Conservation (phyloP, 257 asterid genomes). For the Osmanthus fragrans region DNA sequence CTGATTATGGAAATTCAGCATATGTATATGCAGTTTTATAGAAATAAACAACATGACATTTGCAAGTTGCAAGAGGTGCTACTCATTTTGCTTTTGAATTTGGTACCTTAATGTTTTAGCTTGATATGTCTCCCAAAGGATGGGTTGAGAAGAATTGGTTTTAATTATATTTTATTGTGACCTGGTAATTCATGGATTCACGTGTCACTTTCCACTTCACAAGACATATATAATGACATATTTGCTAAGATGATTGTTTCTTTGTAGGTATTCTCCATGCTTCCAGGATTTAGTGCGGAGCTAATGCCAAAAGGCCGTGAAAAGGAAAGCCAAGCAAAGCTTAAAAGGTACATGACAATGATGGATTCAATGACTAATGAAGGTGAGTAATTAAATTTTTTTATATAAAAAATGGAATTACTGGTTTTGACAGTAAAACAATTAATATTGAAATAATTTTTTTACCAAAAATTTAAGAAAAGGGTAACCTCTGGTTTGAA, state of each 20-base stretch:
- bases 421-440: not conserved
- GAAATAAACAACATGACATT: not conserved
- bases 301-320: slow-evolving; percentile 94
- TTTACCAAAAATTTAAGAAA: too few relatives aligned
- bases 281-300: slow-evolving; percentile 92
- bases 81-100: not conserved
- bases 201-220: not conserved
- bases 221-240: slow-evolving; percentile 3
- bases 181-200: not conserved
- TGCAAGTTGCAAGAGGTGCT: slow-evolving; percentile 1
- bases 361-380: slow-evolving; percentile 90
- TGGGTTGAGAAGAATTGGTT: not conserved
- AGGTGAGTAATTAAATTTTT: slow-evolving; percentile 27
- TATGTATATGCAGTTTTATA: not conserved
- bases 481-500: too few relatives aligned
- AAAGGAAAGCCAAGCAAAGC: slow-evolving; percentile 86
- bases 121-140: not conserved
- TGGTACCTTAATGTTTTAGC: slow-evolving; percentile 8
- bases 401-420: not conserved
- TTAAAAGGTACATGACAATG: slow-evolving; percentile 91
- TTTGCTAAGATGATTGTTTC: slow-evolving; percentile 12
- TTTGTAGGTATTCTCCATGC: slow-evolving; percentile 86
- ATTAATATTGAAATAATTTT: too few relatives aligned
- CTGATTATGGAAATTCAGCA: not conserved
- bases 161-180: not conserved